Evolutionary conservation across 1,284 basidiomycete species (phyloP).

Genomic region (Cutaneotrichosporon sp.): DNA sequence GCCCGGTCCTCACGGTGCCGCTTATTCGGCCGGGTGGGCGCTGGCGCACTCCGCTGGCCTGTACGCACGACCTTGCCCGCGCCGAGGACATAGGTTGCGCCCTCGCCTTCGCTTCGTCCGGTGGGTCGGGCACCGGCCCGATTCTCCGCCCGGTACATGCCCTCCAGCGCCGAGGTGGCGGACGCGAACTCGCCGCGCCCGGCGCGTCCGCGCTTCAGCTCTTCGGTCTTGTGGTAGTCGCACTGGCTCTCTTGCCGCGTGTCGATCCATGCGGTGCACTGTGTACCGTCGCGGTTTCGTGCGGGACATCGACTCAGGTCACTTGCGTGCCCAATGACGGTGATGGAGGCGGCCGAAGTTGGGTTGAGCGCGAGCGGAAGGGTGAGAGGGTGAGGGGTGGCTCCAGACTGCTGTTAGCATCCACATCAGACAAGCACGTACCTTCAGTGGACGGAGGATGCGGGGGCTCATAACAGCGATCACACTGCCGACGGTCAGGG

Average conservation of each 20-base stretch:
- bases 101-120: neutral
- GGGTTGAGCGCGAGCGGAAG: slow-evolving; percentile 89
- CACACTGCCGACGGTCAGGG: slow-evolving; percentile 82
- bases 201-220: slow-evolving; percentile 71
- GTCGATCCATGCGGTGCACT: slow-evolving; percentile 85
- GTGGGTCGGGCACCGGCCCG: neutral
- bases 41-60: neutral
- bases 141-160: neutral
- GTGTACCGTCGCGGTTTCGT: slow-evolving; percentile 71
- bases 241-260: slow-evolving; percentile 72
- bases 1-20: neutral
- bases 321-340: slow-evolving; percentile 78
- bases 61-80: neutral
- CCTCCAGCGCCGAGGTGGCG: slow-evolving; percentile 19
- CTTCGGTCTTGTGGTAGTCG: slow-evolving; percentile 81
- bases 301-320: slow-evolving; percentile 84
- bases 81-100: neutral
- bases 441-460: slow-evolving; percentile 80
- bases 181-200: slow-evolving; percentile 72
- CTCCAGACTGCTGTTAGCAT: slow-evolving; percentile 14
- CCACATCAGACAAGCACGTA: slow-evolving; percentile 45
- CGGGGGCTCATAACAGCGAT: slow-evolving; percentile 86
- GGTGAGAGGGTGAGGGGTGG: slow-evolving; percentile 66
- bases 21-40: neutral
- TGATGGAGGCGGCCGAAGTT: slow-evolving; percentile 71